phyloP scores from a whole-genome alignment of 495 filamentous ascomycete species.

The Bacidia gigantensis region DNA sequence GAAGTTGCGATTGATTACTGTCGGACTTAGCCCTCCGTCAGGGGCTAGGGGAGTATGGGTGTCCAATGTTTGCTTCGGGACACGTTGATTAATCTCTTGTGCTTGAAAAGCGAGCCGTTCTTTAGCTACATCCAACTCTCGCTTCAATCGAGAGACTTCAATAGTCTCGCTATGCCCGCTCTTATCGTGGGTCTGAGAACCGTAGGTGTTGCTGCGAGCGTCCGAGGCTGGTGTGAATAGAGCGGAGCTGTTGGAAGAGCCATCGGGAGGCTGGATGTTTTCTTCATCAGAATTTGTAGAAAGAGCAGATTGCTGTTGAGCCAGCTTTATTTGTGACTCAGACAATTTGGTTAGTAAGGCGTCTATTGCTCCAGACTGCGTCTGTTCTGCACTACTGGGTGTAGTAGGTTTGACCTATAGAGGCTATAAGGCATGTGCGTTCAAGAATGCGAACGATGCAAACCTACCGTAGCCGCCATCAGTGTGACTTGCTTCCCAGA shows the following conservation, averaged over 20 bases:
- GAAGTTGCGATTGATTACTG: slow-evolving; percentile 20
- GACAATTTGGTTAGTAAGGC: slow-evolving; percentile 51
- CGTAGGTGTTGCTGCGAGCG: slow-evolving; percentile 13
- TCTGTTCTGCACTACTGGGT: slow-evolving; percentile 22
- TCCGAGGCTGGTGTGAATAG: slow-evolving; percentile 47
- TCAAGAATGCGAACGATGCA: not conserved
- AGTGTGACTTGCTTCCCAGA: not conserved
- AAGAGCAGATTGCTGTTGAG: slow-evolving; percentile 38
- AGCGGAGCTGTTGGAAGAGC: slow-evolving; percentile 37
- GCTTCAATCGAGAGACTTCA: slow-evolving; percentile 46
- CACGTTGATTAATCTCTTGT: slow-evolving; percentile 69
- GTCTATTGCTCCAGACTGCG: slow-evolving; percentile 32
- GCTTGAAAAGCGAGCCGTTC: slow-evolving; percentile 70
- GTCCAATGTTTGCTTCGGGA: slow-evolving; percentile 61
- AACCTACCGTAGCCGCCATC: not conserved
- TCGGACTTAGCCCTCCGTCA: slow-evolving; percentile 38
- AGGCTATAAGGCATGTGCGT: slow-evolving; percentile 25
- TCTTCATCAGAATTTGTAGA: slow-evolving; percentile 27
- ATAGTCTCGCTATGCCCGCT: slow-evolving; percentile 23
- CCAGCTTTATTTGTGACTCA: slow-evolving; percentile 47
- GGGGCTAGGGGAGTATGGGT: slow-evolving; percentile 52
- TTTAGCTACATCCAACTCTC: slow-evolving; percentile 66
- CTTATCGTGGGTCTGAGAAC: slow-evolving; percentile 11
- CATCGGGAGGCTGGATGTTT: slow-evolving; percentile 26
- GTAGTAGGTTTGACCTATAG: slow-evolving; percentile 34